Base-by-base conservation (phyloP, 2,329 filamentous ascomycete genomes). In the Monilinia aucupariae region DNA sequence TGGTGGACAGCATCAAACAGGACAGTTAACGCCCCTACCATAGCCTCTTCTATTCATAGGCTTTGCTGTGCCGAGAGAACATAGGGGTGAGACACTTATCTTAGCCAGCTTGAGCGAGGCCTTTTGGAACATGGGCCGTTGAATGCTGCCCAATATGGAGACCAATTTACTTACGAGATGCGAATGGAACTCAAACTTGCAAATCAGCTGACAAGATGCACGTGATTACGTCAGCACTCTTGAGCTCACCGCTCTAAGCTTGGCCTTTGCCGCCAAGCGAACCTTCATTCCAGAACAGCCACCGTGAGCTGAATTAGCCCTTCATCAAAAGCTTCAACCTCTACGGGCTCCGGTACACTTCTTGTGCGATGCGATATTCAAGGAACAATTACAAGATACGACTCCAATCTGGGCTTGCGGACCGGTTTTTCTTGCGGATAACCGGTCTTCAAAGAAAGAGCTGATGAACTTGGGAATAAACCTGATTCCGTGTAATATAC, bases 1-100 rank as follows among this genome's bases (percentile, higher is more conserved):
- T 75, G 73, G 60, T 74, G 75, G 9, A 73, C 45, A 20, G 69
- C 39, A 20, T 20, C 54, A n/a, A 22, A 22, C 27, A 56, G 20
- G 27, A 56, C 41, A 20, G 54, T 59, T 22, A 56, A 13, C 6
- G 13, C 7, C 7, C 41, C 54, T 10, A 47, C 5, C 22, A n/a
- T n/a, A n/a, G n/a, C n/a, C n/a, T n/a, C n/a, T n/a, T n/a, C n/a
- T n/a, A n/a, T n/a, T n/a, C n/a, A n/a, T n/a, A n/a, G n/a, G n/a
- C n/a, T n/a, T n/a, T n/a, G n/a, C n/a, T n/a, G n/a, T n/a, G n/a
- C n/a, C n/a, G n/a, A n/a, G n/a, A n/a, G n/a, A n/a, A n/a, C n/a
- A n/a, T n/a, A n/a, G n/a, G n/a, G n/a, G n/a, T n/a, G n/a, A n/a
- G n/a, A n/a, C n/a, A n/a, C n/a, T n/a, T n/a, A n/a, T n/a, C n/a